Conservation (phyloP, 176 grass and related monocot genomes). For the Chloris gayana region DNA sequence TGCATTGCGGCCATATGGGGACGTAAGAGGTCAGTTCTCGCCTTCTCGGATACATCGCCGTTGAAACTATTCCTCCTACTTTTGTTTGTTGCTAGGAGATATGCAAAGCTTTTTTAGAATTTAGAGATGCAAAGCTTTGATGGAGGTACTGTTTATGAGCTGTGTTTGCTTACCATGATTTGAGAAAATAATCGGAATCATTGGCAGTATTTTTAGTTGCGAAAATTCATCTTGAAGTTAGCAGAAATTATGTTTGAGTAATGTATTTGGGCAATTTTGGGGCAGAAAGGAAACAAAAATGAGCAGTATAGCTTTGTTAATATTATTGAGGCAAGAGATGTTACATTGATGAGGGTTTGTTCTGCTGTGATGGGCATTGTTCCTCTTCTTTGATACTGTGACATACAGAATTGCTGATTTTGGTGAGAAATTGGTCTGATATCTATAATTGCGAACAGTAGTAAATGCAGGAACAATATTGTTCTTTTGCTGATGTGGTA, state of each 20-base stretch:
- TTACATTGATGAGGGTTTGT: neutral
- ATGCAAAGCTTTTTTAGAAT: neutral
- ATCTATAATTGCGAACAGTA: constrained; percentile 1
- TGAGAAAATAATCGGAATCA: neutral
- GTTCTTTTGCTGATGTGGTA: neutral
- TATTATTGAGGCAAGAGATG: neutral
- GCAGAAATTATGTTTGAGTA: neutral
- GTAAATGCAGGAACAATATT: neutral
- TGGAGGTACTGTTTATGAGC: neutral
- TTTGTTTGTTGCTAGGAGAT: neutral
- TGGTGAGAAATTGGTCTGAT: neutral
- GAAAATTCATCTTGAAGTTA: neutral
- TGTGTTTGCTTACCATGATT: constrained; percentile 9
- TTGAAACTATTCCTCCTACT: neutral
- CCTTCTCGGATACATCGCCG: neutral
- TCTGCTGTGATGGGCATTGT: neutral
- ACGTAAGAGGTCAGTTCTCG: constrained; percentile 65
- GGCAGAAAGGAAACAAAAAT: constrained; percentile 1
- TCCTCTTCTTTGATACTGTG: neutral
- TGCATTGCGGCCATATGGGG: constrained; percentile 82
- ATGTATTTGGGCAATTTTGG: neutral
- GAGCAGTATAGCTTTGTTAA: neutral
- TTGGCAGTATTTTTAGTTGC: neutral
- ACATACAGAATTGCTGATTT: neutral
- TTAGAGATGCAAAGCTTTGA: neutral